A percentile compares a stretch with the other conserved stretches of the same genome.
Conservation (phyloP, 345 rosid species). For the Noccaea bulbosa region DNA sequence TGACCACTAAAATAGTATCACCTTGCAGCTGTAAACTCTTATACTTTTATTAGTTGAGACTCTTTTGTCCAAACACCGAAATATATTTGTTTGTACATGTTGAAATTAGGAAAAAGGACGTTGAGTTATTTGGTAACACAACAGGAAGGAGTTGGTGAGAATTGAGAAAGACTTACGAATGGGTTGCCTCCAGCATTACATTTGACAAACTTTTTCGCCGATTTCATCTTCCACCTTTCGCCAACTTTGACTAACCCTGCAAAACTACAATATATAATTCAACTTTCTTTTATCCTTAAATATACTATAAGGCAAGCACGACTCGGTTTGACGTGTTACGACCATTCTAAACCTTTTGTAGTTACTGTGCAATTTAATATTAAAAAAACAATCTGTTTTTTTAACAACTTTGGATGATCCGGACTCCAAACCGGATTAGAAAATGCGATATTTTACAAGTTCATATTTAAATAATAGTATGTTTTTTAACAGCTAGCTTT, state of each 20-base stretch:
- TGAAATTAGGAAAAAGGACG: slow-evolving; percentile 24
- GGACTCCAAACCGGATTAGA: too few relatives aligned
- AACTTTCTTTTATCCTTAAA: slow-evolving; percentile 22
- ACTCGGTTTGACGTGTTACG: slow-evolving; percentile 38
- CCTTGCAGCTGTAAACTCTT: slow-evolving; percentile 31
- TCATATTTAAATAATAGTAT: too few relatives aligned
- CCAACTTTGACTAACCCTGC: slow-evolving; percentile 47
- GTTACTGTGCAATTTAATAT: neutral
- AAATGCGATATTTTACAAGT: too few relatives aligned
- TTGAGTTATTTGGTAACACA: slow-evolving; percentile 31
- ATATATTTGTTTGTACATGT: slow-evolving; percentile 26
- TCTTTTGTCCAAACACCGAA: slow-evolving; percentile 23
- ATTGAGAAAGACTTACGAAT: slow-evolving; percentile 32
- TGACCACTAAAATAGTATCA: slow-evolving; percentile 16
- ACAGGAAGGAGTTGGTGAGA: slow-evolving; percentile 37
- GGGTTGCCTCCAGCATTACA: slow-evolving; percentile 44
- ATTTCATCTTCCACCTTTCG: slow-evolving; percentile 45
- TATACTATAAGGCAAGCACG: slow-evolving; percentile 23
- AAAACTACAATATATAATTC: slow-evolving; percentile 28
- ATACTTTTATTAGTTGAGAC: slow-evolving; percentile 23
- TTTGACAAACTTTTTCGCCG: slow-evolving; percentile 28
- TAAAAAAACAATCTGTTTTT: too few relatives aligned
- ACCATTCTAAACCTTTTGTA: slow-evolving; percentile 18
- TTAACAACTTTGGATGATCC: too few relatives aligned
- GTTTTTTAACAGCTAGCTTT: too few relatives aligned